These are phyloP conservation scores for Aspergillus amoenus DNA, from an alignment of 2,329 filamentous ascomycete species.

Conservation along the genomic window DNA sequence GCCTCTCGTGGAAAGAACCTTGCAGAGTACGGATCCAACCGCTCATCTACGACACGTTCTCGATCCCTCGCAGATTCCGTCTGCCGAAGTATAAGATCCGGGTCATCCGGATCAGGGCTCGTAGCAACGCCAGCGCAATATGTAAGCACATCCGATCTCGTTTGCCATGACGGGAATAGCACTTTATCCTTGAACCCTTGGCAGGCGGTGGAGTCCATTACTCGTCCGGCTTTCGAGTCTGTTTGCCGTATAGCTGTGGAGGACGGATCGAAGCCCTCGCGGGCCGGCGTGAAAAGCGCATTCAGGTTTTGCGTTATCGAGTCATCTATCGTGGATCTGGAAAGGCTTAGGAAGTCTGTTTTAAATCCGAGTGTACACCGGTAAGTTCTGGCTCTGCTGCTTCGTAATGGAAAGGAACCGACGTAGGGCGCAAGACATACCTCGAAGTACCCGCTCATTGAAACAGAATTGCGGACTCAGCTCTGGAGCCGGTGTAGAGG, in stretches of 20 bases:
- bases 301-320: slow-evolving; percentile 92
- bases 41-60: slow-evolving; percentile 77
- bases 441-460: slow-evolving; percentile 66
- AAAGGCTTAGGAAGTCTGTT: slow-evolving; percentile 85
- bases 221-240: slow-evolving; percentile 47
- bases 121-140: slow-evolving; percentile 90
- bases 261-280: slow-evolving; percentile 70
- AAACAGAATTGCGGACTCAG: slow-evolving; percentile 78
- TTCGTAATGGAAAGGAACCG: not conserved
- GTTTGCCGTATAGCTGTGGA: slow-evolving; percentile 68
- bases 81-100: slow-evolving; percentile 68
- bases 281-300: slow-evolving; percentile 74
- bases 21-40: slow-evolving; percentile 86
- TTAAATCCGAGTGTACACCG: not conserved
- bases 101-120: slow-evolving; percentile 82
- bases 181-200: slow-evolving; percentile 71
- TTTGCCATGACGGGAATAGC: slow-evolving; percentile 86
- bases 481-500: slow-evolving; percentile 46
- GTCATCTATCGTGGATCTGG: slow-evolving; percentile 83
- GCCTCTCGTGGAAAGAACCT: slow-evolving; percentile 75
- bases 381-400: slow-evolving; percentile 9
- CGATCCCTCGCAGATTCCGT: slow-evolving; percentile 68
- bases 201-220: slow-evolving; percentile 65
- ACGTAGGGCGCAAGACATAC: slow-evolving; percentile 44
- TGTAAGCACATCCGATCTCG: slow-evolving; percentile 75